Percentiles rank a stretch among this genome's conserved stretches.
Evolutionary conservation across 2,329 filamentous ascomycete species (phyloP).

Genomic region (Curvularia lunata): DNA sequence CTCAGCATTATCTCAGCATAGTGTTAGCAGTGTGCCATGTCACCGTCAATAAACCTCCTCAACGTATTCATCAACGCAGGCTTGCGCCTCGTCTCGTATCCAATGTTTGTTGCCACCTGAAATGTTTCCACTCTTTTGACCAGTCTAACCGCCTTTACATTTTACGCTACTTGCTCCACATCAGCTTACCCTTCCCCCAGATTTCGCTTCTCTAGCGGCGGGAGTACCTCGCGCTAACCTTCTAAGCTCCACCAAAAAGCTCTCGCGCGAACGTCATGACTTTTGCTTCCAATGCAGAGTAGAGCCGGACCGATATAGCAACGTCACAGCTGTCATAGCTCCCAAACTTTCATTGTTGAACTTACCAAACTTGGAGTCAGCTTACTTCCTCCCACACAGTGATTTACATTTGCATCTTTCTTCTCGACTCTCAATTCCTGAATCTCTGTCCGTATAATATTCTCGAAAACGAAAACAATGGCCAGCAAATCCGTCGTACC

Average conservation of each 20-base stretch:
- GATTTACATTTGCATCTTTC: no score
- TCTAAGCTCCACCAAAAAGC: neutral
- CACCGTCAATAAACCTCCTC: neutral
- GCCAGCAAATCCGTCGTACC: slow-evolving; percentile 22
- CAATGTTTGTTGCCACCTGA: neutral
- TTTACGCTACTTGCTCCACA: neutral
- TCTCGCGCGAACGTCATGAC: slow-evolving; percentile 20
- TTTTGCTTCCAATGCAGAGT: neutral
- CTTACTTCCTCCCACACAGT: neutral
- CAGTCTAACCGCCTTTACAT: neutral
- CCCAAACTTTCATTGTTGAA: neutral
- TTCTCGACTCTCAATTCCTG: neutral
- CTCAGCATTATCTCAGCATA: neutral
- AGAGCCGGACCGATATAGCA: neutral
- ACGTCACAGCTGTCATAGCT: slow-evolving; percentile 13
- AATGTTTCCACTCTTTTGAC: neutral
- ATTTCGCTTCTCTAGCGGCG: slow-evolving; percentile 20
- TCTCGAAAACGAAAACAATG: slow-evolving; percentile 13
- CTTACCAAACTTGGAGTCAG: no score
- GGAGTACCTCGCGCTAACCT: slow-evolving; percentile 18
- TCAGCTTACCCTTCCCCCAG: slow-evolving; percentile 4
- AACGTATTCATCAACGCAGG: neutral
- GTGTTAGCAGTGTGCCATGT: neutral
- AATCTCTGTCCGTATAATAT: neutral
- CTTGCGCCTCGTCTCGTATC: neutral